phyloP scores from a whole-genome alignment of 139 green algal genomes.

The Mesotaenium endlicherianum region DNA sequence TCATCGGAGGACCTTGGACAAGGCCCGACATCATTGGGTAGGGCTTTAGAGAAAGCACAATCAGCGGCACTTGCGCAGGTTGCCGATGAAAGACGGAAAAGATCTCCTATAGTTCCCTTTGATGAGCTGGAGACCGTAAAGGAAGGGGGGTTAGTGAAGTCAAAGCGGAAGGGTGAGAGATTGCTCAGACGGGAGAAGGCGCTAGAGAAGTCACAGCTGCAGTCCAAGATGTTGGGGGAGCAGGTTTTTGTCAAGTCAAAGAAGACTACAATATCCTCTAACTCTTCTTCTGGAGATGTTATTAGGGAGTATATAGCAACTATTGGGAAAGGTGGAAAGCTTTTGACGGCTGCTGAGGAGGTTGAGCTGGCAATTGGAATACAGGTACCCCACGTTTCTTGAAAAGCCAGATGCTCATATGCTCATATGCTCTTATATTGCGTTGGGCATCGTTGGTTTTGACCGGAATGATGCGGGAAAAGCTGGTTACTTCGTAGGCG shows the following conservation, averaged over 20 bases:
- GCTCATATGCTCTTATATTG: too few relatives aligned
- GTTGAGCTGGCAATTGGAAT: conserved; percentile 69
- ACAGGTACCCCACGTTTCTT: conserved; percentile 22
- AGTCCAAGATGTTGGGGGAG: not conserved
- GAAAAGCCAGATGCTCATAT: too few relatives aligned
- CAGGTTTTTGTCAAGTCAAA: conserved; percentile 7
- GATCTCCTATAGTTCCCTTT: not conserved
- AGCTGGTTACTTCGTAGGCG: too few relatives aligned
- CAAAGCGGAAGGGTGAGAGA: not conserved
- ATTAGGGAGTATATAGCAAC: too few relatives aligned
- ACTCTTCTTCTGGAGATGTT: too few relatives aligned
- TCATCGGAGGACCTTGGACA: too few relatives aligned
- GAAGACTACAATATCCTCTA: too few relatives aligned
- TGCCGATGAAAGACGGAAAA: not conserved
- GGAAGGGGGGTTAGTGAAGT: not conserved
- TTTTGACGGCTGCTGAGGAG: conserved; percentile 75
- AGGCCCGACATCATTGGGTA: not conserved
- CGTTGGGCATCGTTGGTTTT: too few relatives aligned
- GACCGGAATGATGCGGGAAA: too few relatives aligned
- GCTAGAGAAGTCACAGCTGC: not conserved
- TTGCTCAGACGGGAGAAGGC: not conserved
- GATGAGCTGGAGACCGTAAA: not conserved
- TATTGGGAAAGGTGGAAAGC: conserved; percentile 24
- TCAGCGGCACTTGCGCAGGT: not conserved
- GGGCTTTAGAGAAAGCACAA: not conserved